A percentile compares a stretch with the other conserved stretches of the same genome.
phyloP scores from a whole-genome alignment of 2,329 filamentous ascomycete genomes.

The Teratosphaeria epicoccoides region DNA sequence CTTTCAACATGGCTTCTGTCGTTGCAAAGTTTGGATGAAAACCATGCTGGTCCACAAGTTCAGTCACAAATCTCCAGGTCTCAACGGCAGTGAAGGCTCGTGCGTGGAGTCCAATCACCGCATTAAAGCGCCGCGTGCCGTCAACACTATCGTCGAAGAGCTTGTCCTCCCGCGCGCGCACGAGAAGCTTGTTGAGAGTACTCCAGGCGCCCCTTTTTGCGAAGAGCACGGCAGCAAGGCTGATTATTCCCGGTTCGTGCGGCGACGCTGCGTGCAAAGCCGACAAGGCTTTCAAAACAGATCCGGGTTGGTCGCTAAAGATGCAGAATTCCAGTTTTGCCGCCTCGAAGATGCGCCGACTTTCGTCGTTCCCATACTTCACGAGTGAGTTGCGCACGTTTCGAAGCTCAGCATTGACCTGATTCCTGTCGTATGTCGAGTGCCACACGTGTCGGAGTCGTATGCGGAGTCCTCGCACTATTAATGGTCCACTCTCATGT shows the following conservation, averaged over 20 bases:
- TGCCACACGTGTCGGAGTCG: slow-evolving; percentile 1
- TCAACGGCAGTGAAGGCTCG: slow-evolving; percentile 13
- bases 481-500: neutral
- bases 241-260: neutral
- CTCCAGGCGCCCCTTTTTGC: slow-evolving; percentile 10
- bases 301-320: neutral
- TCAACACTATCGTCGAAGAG: neutral
- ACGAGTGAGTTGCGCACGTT: neutral
- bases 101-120: slow-evolving; percentile 11
- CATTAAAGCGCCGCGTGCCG: slow-evolving; percentile 8
- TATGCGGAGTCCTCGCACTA: neutral
- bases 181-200: slow-evolving; percentile 3
- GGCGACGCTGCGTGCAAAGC: neutral
- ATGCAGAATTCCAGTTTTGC: slow-evolving; percentile 1
- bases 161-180: neutral
- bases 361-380: neutral
- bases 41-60: slow-evolving; percentile 11
- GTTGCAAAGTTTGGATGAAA: slow-evolving; percentile 17
- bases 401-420: neutral
- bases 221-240: slow-evolving; percentile 3
- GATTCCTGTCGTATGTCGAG: neutral
- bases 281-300: neutral
- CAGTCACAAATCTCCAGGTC: slow-evolving; percentile 18
- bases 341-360: neutral
- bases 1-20: slow-evolving; percentile 14